These are phyloP conservation scores for Poronia punctata DNA, from an alignment of 495 filamentous ascomycete genomes.

Conservation along the genomic window DNA sequence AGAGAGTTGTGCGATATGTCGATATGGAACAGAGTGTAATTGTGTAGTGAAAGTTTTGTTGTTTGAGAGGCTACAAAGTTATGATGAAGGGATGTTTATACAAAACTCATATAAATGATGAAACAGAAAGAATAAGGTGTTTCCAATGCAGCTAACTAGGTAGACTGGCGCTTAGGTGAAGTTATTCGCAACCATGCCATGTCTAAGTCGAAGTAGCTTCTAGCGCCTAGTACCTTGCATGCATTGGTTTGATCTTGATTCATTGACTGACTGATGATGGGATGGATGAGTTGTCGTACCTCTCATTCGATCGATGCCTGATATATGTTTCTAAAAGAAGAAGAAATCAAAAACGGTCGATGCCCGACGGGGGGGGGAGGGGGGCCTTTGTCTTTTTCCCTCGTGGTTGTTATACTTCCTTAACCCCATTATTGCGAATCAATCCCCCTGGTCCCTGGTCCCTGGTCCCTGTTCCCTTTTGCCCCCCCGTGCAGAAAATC, in stretches of 20 bases:
- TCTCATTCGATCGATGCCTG: slow-evolving; percentile 15
- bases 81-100: slow-evolving; percentile 6
- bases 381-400: too few species aligned
- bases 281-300: slow-evolving; percentile 11
- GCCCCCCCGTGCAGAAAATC: slow-evolving; percentile 8
- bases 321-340: slow-evolving; percentile 15
- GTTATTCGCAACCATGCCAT: slow-evolving; percentile 27
- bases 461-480: too few species aligned
- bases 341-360: slow-evolving; percentile 17
- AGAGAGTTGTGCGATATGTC: slow-evolving; percentile 2
- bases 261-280: slow-evolving; percentile 5
- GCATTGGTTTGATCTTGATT: slow-evolving; percentile 3
- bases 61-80: neutral
- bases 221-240: slow-evolving; percentile 1
- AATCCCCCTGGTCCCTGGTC: slow-evolving; percentile 9
- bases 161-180: slow-evolving; percentile 19
- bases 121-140: slow-evolving; percentile 5
- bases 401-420: too few species aligned
- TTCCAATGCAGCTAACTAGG: slow-evolving; percentile 3
- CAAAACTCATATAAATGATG: slow-evolving; percentile 11
- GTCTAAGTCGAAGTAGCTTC: neutral
- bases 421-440: slow-evolving; percentile 25
- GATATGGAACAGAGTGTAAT: slow-evolving; percentile 7
- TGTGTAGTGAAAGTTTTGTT: slow-evolving; percentile 6
- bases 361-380: slow-evolving; percentile 19